Evolutionary conservation across 345 rosid genomes (phyloP).

Genomic region (Moringa oleifera): DNA sequence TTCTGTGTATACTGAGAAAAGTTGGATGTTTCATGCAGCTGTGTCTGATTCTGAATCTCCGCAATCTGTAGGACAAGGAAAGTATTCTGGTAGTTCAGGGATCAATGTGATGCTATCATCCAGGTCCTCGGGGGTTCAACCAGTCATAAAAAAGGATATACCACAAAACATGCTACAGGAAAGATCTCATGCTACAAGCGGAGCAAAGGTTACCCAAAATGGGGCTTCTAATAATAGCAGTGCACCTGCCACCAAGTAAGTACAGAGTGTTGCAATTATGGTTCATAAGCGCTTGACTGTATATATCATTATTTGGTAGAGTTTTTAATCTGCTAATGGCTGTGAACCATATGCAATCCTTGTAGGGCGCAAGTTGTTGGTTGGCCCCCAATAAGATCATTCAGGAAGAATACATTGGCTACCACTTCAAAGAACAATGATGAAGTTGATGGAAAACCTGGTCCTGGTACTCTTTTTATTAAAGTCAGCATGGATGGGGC

Average conservation of each 20-base stretch:
- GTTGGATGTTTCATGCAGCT: slow-evolving; percentile 53
- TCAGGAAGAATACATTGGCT: slow-evolving; percentile 69
- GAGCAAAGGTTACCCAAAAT: slow-evolving; percentile 22
- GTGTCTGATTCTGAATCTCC: slow-evolving; percentile 37
- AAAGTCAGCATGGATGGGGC: slow-evolving; percentile 99
- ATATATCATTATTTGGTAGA: too few species aligned
- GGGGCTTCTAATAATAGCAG: slow-evolving; percentile 36
- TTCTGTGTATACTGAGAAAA: slow-evolving; percentile 46
- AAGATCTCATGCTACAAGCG: slow-evolving; percentile 19
- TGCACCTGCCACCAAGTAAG: slow-evolving; percentile 81
- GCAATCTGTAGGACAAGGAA: slow-evolving; percentile 36
- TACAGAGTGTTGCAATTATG: background rate
- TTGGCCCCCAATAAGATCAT: slow-evolving; percentile 91
- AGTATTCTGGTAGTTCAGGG: slow-evolving; percentile 37
- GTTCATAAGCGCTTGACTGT: too few species aligned
- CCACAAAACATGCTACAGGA: slow-evolving; percentile 37
- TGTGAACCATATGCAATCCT: slow-evolving; percentile 2
- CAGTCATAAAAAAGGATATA: slow-evolving; percentile 35
- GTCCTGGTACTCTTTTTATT: slow-evolving; percentile 62
- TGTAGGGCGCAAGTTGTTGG: slow-evolving; percentile 92
- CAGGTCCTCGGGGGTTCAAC: slow-evolving; percentile 34
- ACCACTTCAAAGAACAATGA: slow-evolving; percentile 67
- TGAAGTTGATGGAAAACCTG: slow-evolving; percentile 85
- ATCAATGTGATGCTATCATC: slow-evolving; percentile 43
- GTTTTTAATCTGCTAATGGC: too few species aligned